Percentiles rank a stretch among this genome's conserved stretches.
phyloP scores from a whole-genome alignment of 768 basidiomycete species.

The Pleurotus citrinopileatus region DNA sequence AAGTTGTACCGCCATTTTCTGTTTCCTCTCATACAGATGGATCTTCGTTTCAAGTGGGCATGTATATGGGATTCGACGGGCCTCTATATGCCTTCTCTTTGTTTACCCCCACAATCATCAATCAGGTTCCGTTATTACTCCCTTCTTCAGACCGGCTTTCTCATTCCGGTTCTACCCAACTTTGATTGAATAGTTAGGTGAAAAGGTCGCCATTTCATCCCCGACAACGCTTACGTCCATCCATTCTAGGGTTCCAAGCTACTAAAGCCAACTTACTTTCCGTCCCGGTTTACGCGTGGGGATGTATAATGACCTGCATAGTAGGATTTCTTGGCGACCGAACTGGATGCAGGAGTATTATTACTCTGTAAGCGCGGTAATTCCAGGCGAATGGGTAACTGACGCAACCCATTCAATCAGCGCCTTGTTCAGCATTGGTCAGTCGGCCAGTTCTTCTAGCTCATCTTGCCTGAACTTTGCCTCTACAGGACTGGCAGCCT shows the following conservation, averaged over 20 bases:
- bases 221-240: neutral
- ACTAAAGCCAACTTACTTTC: conserved; percentile 72
- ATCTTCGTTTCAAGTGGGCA: conserved; percentile 45
- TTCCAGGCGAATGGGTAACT: neutral
- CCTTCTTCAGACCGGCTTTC: neutral
- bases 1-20: conserved; percentile 20
- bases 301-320: conserved; percentile 60
- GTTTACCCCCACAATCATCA: conserved; percentile 54
- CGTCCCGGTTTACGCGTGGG: conserved; percentile 76
- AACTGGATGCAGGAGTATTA: conserved; percentile 49
- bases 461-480: neutral
- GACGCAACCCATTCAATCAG: conserved; percentile 13
- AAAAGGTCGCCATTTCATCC: neutral
- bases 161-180: neutral
- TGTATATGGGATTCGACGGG: conserved; percentile 70
- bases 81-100: conserved; percentile 51
- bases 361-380: conserved; percentile 52
- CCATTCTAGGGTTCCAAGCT: conserved; percentile 48
- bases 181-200: conserved; percentile 30
- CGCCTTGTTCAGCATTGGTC: conserved; percentile 26
- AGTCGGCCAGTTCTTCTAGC: neutral
- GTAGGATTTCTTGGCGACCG: conserved; percentile 65
- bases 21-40: neutral
- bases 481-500: conserved; percentile 46
- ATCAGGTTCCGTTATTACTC: conserved; percentile 38